These are phyloP conservation scores for Colletotrichum costaricense DNA, from an alignment of 2,329 filamentous ascomycete species.

Conservation along the genomic window DNA sequence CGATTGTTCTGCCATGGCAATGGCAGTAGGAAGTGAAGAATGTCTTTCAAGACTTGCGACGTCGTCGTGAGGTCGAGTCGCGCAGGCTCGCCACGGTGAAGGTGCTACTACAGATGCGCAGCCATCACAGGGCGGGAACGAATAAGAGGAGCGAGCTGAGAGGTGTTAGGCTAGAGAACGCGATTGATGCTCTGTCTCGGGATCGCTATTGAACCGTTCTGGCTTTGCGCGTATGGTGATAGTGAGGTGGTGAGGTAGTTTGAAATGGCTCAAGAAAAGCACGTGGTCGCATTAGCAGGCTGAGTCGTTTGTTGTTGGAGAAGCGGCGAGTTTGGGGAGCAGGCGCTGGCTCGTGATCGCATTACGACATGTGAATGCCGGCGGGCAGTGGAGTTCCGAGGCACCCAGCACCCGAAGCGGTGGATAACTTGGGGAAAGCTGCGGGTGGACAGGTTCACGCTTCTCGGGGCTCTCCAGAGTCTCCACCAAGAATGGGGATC, in stretches of 20 bases:
- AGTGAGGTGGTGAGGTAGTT: neutral
- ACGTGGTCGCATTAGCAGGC: conserved; percentile 30
- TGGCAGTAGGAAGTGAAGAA: conserved; percentile 70
- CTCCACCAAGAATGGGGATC: conserved; percentile 14
- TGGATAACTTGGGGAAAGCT: conserved; percentile 35
- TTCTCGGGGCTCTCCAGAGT: conserved; percentile 6
- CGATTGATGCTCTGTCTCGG: conserved; percentile 10
- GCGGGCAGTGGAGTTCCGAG: conserved; percentile 34
- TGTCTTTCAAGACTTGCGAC: neutral
- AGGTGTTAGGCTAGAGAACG: neutral
- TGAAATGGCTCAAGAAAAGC: conserved; percentile 10
- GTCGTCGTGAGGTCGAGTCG: conserved; percentile 23
- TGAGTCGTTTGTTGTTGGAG: conserved; percentile 31
- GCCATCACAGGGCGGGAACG: conserved; percentile 28
- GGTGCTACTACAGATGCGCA: conserved; percentile 24
- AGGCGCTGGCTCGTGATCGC: conserved; percentile 32
- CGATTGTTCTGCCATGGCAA: conserved; percentile 71
- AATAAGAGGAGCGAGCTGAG: neutral
- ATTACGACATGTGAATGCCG: conserved; percentile 37
- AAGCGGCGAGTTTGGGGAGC: neutral
- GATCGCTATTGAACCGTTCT: neutral
- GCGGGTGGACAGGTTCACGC: neutral
- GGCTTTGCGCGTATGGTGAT: conserved; percentile 10
- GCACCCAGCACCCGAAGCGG: conserved; percentile 34
- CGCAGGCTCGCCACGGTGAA: conserved; percentile 28